Evolutionary conservation across 202 grass and related monocot genomes (phyloP), one percentile per base, ranked within the genome.

Genomic region (Alloteropsis angusta): DNA sequence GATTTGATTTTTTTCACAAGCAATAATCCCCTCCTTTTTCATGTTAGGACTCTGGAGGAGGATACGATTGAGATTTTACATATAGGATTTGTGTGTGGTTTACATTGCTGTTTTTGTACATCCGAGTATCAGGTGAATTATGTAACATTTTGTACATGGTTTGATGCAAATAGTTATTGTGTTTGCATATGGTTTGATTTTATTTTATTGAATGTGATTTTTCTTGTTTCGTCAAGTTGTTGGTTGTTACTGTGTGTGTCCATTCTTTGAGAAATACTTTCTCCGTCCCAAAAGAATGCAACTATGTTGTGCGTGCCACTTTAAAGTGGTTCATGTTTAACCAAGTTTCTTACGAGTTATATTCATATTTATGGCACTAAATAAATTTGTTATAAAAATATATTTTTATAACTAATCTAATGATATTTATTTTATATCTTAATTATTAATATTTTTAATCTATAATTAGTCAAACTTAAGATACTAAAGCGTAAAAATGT

Each of bases 11-110:
- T 72, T 19, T 46, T 45, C 46, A 62, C 60, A 85, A 3, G 10
- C 59, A 82, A 48, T 89, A 78, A 89, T 62, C 71, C 77, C 47
- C 64, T 64, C 63, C 77, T 73, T 35, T 35, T 25, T 34, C 52
- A 32, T 81, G 48, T 88, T 82, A 21, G 47, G 79, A 74, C 60
- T 79, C 58, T 9, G 48, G 74, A 48, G 86, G 80, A 87, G 38
- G 26, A 74, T 52, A 48, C 60, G 36, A 44, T 38, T 60, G 65
- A 65, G 41, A 49, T 18, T 72, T 17, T 67, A 66, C 28, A 36
- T 18, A 73, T 77, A 60, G 67, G 44, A 67, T 41, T 66, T 59
- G 67, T 59, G 39, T 77, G 72, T 7, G 11, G 52, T 54, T 68
- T 85, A 37, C 35, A 19, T 82, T 81, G 56, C 7, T 65, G 28